phyloP scores from a whole-genome alignment of 1,139 yeast species.

The Suhomyces yuchorum region DNA sequence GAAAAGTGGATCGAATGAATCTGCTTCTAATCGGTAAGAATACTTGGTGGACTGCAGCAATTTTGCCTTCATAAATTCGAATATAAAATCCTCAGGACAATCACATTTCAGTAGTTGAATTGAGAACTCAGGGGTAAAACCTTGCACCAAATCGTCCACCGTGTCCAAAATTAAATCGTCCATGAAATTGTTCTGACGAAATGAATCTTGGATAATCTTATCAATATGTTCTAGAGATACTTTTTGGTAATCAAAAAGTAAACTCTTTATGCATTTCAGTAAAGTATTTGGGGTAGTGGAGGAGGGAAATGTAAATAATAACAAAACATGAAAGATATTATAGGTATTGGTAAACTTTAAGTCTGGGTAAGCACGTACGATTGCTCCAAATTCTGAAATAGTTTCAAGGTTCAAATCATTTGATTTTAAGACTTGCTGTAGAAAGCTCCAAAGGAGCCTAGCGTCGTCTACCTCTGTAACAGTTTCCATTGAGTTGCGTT shows the following conservation, averaged over 20 bases:
- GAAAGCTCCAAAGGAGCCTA: slow-evolving; percentile 7
- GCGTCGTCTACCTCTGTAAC: slow-evolving; percentile 9
- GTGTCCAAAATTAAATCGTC: slow-evolving; percentile 4
- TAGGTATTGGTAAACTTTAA: slow-evolving; percentile 10
- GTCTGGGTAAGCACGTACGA: background rate
- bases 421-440: background rate
- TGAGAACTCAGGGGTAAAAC: background rate
- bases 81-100: slow-evolving; percentile 11
- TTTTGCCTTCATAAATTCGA: slow-evolving; percentile 30
- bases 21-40: slow-evolving; percentile 17
- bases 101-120: background rate
- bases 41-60: slow-evolving; percentile 26
- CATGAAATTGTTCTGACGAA: background rate
- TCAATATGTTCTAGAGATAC: background rate
- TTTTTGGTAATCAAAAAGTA: background rate
- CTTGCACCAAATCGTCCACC: slow-evolving; percentile 4
- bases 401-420: background rate
- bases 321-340: slow-evolving; percentile 12
- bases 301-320: slow-evolving; percentile 5
- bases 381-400: background rate
- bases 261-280: background rate
- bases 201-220: background rate
- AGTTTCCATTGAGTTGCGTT: background rate
- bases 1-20: slow-evolving; percentile 21
- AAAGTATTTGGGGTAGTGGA: slow-evolving; percentile 1